Conservation (phyloP, 2,329 filamentous ascomycete genomes). For the Ramularia collo-cygni region DNA sequence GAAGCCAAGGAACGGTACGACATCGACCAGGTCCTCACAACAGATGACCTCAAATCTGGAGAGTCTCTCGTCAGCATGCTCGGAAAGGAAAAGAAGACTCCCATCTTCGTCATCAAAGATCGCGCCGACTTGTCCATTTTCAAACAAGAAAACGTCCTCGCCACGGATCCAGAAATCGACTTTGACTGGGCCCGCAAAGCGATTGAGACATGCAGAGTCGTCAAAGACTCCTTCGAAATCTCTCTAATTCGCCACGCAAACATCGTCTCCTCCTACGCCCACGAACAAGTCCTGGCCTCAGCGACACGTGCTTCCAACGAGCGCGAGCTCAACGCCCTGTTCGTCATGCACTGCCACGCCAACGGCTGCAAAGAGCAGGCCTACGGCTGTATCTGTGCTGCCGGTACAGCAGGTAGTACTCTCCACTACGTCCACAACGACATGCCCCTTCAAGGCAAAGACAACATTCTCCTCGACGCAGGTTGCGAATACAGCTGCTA, state of each 20-base stretch:
- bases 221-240: constrained; percentile 81
- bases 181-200: constrained; percentile 50
- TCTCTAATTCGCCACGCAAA: constrained; percentile 76
- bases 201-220: constrained; percentile 72
- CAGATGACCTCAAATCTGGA: constrained; percentile 65
- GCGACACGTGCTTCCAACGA: constrained; percentile 66
- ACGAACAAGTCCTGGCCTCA: constrained; percentile 60
- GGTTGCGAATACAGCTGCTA: constrained; percentile 53
- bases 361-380: constrained; percentile 74
- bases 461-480: constrained; percentile 77
- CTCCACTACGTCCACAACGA: constrained; percentile 84
- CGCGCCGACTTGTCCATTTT: constrained; percentile 50
- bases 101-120: constrained; percentile 69
- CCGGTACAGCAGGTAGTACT: constrained; percentile 72
- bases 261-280: constrained; percentile 69
- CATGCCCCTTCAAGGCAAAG: constrained; percentile 60
- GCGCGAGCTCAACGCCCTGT: constrained; percentile 73
- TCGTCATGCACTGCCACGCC: constrained; percentile 68
- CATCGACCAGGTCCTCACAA: constrained; percentile 49
- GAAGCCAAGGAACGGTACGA: constrained; percentile 59
- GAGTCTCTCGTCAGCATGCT: constrained; percentile 49
- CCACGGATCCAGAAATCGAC: constrained; percentile 61
- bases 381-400: constrained; percentile 80
- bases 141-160: constrained; percentile 56
- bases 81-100: constrained; percentile 35